Base-by-base conservation (phyloP, 2,329 filamentous ascomycete genomes). In the Penicillium expansum region DNA sequence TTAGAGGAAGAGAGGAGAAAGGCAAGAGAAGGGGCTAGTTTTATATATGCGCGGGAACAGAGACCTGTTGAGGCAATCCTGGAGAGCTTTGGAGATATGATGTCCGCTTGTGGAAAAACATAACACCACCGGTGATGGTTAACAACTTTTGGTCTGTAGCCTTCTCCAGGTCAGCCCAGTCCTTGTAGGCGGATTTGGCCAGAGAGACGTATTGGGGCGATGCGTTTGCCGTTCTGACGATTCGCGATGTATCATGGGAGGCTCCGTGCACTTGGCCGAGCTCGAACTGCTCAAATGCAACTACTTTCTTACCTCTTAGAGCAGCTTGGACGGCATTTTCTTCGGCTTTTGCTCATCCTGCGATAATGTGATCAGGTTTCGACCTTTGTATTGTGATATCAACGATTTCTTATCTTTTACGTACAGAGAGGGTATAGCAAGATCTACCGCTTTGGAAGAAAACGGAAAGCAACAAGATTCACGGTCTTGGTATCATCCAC, bases 381-480 rank as follows among this genome's bases (percentile, higher is more conserved):
- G 13, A 1, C 38, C 10, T 30, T 10, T 5, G 1, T 30, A 30
- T 9, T 32, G n/a, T 11, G 13, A 11, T 11, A 22, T 32, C 8
- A 16, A 22, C 13, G 1, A 4, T 30, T 45, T 45, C 6, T 20
- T 14, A 32, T 45, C 13, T 14, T 32, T 45, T 4, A 14, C 0
- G n/a, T 20, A 45, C 11, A 44, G 42, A 44, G 9, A 7, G 9
- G 5, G 16, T 30, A 18, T 10, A 30, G 22, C 7, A 5, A 24
- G n/a, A 30, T 18, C 22, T 30, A 37, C 52, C 20, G 16, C 22
- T 5, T 27, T 42, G 56, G 38, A 20, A 60, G 30, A 32, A 45
- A 60, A 14, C 58, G 56, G 22, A 60, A 60, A 14, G 56, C 58
- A 30, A 60, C 30, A 9, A 60, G 51, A 14, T 58, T 29, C 32